Percentiles rank a stretch among this genome's conserved stretches.
These are phyloP conservation scores for Pestalotiopsis sp. DNA, from an alignment of 2,329 filamentous ascomycete species.

Conservation along the genomic window DNA sequence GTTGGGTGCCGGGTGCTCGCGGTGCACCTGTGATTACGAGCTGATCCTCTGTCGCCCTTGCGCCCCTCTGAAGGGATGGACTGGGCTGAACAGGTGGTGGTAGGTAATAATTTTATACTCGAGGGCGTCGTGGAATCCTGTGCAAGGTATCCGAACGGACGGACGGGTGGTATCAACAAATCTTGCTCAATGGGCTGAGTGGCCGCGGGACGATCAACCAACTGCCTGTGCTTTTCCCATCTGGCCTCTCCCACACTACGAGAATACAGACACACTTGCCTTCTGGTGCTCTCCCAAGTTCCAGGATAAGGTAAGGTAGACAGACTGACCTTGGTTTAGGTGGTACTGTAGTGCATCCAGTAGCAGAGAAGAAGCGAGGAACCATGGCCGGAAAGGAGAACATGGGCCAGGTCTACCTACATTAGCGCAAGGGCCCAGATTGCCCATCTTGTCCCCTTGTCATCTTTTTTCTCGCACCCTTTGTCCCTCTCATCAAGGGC, in stretches of 20 bases:
- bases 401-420: background rate
- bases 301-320: background rate
- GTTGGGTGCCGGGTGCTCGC: background rate
- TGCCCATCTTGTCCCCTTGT: background rate
- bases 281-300: background rate
- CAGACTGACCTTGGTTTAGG: too few relatives aligned
- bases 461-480: background rate
- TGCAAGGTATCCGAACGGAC: background rate
- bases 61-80: background rate
- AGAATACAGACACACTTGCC: background rate
- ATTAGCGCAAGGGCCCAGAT: constrained; percentile 8
- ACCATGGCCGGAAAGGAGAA: background rate
- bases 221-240: background rate
- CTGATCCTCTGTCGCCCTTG: background rate
- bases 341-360: background rate
- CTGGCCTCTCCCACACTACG: background rate
- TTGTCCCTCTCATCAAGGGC: background rate
- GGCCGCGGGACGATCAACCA: background rate
- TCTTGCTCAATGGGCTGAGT: background rate
- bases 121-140: background rate
- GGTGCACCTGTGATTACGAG: constrained; percentile 5
- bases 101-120: background rate
- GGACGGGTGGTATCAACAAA: background rate
- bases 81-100: background rate
- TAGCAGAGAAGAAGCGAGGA: background rate